A percentile compares a stretch with the other conserved stretches of the same genome.
phyloP scores from a whole-genome alignment of 202 grass and related monocot genomes.

The Bolboschoenoplectus hybrid region DNA sequence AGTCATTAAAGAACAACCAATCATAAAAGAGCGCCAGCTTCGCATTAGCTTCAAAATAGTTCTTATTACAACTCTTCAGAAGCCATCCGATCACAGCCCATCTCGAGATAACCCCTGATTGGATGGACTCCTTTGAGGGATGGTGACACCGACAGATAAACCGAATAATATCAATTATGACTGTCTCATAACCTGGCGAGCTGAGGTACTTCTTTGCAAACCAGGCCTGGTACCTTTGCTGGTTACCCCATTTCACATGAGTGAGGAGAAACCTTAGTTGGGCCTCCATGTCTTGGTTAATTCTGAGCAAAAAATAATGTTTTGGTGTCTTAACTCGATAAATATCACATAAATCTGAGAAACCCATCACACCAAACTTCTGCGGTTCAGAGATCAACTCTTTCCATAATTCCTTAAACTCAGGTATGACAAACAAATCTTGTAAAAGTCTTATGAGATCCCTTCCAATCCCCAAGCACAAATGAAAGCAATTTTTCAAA shows the following conservation, averaged over 20 bases:
- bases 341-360: conserved; percentile 48
- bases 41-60: conserved; percentile 67
- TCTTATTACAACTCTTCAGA: conserved; percentile 64
- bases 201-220: conserved; percentile 70
- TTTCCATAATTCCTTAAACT: conserved; percentile 71
- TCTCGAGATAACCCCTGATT: conserved; percentile 68
- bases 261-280: conserved; percentile 82
- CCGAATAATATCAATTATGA: conserved; percentile 68
- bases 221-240: conserved; percentile 86
- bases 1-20: conserved; percentile 81
- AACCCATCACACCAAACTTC: conserved; percentile 35
- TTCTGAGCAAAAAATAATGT: conserved; percentile 49
- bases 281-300: conserved; percentile 68
- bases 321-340: conserved; percentile 41
- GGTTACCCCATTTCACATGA: conserved; percentile 77
- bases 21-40: conserved; percentile 89
- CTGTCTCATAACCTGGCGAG: conserved; percentile 65
- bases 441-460: conserved; percentile 82
- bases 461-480: conserved; percentile 59
- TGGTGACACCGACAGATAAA: conserved; percentile 78
- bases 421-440: conserved; percentile 62
- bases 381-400: conserved; percentile 40
- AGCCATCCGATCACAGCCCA: conserved; percentile 87
- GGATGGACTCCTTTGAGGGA: conserved; percentile 68
- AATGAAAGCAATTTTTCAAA: conserved; percentile 54